Conservation (phyloP, 805 yeast species). For the Jamesozyma piceae region DNA sequence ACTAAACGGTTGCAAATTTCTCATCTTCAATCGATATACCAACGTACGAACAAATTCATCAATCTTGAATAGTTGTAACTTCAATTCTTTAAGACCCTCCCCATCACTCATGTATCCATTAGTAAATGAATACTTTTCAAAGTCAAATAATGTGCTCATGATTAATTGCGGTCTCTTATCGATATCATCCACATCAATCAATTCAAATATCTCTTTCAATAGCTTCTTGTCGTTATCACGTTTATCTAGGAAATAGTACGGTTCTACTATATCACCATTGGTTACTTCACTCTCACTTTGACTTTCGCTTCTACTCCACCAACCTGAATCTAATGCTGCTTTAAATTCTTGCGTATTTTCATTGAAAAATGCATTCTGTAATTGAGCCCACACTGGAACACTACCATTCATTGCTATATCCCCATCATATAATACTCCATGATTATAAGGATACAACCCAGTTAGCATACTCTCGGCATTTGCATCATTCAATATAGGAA, state of each 20-base stretch:
- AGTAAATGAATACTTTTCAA: slow-evolving; percentile 70
- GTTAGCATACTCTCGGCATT: slow-evolving; percentile 89
- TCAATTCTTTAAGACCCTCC: slow-evolving; percentile 21
- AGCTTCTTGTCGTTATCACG: not conserved
- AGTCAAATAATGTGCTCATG: slow-evolving; percentile 68
- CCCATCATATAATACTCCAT: slow-evolving; percentile 47
- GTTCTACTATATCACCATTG: not conserved
- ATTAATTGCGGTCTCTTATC: slow-evolving; percentile 62
- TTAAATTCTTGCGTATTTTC: not conserved
- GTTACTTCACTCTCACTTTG: not conserved
- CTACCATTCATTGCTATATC: not conserved
- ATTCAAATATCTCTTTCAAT: slow-evolving; percentile 37
- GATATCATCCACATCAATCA: slow-evolving; percentile 52
- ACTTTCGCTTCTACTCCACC: not conserved
- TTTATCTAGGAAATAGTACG: not conserved
- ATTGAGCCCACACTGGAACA: slow-evolving; percentile 2
- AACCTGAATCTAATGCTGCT: not conserved
- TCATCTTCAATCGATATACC: slow-evolving; percentile 36
- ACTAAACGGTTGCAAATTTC: slow-evolving; percentile 56
- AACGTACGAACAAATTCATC: slow-evolving; percentile 53
- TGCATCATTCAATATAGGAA: slow-evolving; percentile 84
- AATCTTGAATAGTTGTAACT: slow-evolving; percentile 38
- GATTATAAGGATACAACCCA: slow-evolving; percentile 72
- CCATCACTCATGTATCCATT: slow-evolving; percentile 40
- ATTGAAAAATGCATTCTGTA: not conserved